A percentile compares a stretch with the other conserved stretches of the same genome.
phyloP scores from a whole-genome alignment of 805 yeast genomes.

The Metschnikowia lachancei region DNA sequence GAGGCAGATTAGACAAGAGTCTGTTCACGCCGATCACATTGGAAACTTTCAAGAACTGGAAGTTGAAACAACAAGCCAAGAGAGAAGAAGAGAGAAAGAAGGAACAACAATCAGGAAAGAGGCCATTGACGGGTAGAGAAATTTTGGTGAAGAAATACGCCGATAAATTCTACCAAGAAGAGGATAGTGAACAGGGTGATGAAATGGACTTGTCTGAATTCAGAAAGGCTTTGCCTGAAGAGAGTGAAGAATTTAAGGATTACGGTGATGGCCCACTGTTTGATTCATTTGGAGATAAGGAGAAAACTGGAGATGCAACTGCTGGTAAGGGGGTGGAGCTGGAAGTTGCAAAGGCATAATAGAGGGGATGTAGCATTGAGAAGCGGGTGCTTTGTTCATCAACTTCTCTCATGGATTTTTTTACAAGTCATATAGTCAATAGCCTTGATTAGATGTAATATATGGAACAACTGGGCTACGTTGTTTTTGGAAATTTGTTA shows the following conservation, averaged over 20 bases:
- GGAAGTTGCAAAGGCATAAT: conserved; percentile 5
- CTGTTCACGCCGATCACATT: conserved; percentile 83
- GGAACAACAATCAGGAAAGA: conserved; percentile 40
- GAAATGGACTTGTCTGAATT: conserved; percentile 58
- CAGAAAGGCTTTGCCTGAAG: conserved; percentile 53
- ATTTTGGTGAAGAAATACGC: conserved; percentile 58
- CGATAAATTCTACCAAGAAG: conserved; percentile 54
- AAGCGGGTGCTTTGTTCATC: conserved; percentile 1
- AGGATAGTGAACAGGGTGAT: conserved; percentile 48
- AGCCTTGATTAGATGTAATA: conserved; percentile 9
- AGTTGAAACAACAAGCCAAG: conserved; percentile 60
- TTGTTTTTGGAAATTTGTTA: neutral
- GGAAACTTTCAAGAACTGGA: conserved; percentile 82
- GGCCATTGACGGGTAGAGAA: conserved; percentile 64
- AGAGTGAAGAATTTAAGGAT: conserved; percentile 53
- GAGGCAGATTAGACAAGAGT: conserved; percentile 73
- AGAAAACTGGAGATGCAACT: conserved; percentile 4
- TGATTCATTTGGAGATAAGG: conserved; percentile 13
- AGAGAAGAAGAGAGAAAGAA: conserved; percentile 42
- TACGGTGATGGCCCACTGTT: conserved; percentile 58
- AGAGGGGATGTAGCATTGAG: conserved; percentile 9
- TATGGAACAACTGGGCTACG: conserved; percentile 4
- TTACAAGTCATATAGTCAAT: conserved; percentile 3
- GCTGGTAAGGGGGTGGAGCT: neutral
- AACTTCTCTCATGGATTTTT: conserved; percentile 10